Base-by-base conservation (phyloP, 352 stramenopile genomes). In the Hyaloperonospora brassicae region DNA sequence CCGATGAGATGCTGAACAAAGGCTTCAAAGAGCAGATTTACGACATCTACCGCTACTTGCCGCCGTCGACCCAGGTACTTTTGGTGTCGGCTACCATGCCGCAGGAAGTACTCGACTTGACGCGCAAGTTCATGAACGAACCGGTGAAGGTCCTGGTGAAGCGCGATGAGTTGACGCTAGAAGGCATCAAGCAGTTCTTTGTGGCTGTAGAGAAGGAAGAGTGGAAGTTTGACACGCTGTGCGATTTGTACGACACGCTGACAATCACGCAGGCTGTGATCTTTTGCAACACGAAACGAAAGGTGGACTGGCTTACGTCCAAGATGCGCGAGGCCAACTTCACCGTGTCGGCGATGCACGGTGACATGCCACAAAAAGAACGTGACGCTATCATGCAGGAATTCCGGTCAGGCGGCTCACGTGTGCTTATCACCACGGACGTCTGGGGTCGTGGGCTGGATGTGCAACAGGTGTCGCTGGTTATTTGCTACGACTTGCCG, bases 111-210 rank as follows among this genome's bases (percentile, higher is more conserved):
- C 80, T 99, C 22, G 96, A 99, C 57, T 93, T 99, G n/a, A 99
- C 97, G 4, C 89, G 95, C 52, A 77, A 84, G 52, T 99, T 99
- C 79, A 99, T 99, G 97, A 89, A 93, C 60, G 95, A 98, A 55
- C 97, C 97, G 27, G 93, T 99, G 51, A 89, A 95, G 56, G 99
- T 99, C 66, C 87, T 99, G 54, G 96, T 99, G 56, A 99, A 99
- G 95, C 97, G 97, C 66, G 97, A 99, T 64, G 96, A 99, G 67
- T 80, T 99, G 44, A 99, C 97, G 14, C 85, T 99, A 46, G 97
- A 99, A 86, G 97, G 96, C 96, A 99, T 99, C 74, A 99, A 98
- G 90, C 97, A 99, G 78, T 99, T 99, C 72, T 99, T 98, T 79
- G 97, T 99, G 60, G 93, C 90, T 38, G 95, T 99, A 31, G 97